These are phyloP conservation scores for Leucaena leucocephala DNA, from an alignment of 306 rosid species.

Conservation along the genomic window DNA sequence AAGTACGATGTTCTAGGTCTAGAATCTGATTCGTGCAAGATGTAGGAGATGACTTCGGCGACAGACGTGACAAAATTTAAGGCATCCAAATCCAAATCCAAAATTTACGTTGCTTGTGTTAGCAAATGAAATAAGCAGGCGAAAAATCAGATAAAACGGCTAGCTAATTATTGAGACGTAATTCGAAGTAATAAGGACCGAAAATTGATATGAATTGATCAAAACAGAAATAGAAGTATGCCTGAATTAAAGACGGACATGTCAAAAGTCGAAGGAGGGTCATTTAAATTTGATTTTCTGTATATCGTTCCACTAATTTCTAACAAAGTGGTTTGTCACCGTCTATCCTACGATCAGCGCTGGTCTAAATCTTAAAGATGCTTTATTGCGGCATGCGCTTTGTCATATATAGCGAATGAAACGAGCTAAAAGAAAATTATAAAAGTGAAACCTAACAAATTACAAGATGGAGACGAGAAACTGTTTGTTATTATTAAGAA, in stretches of 20 bases:
- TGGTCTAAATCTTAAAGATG: not conserved
- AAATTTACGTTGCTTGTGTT: not conserved
- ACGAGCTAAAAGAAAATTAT: not conserved
- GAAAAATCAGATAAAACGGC: no score
- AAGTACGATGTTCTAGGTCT: not conserved
- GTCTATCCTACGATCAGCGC: not conserved
- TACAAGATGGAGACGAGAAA: not conserved
- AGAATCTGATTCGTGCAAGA: not conserved
- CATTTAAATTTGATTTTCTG: no score
- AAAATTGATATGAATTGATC: not conserved
- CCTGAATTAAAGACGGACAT: no score
- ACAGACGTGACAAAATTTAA: not conserved
- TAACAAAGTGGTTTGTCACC: no score
- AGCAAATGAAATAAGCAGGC: not conserved
- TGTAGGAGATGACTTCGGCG: not conserved
- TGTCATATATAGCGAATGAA: not conserved
- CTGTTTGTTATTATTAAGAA: not conserved
- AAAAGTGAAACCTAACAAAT: slow-evolving; percentile 10
- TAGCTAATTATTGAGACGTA: no score
- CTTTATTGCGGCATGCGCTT: not conserved
- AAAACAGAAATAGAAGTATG: no score
- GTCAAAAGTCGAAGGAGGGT: no score
- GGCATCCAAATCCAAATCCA: not conserved
- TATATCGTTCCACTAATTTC: no score
- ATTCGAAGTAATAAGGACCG: not conserved